These are phyloP conservation scores for Candida sanyaensis DNA, from an alignment of 1,139 yeast species.

Conservation along the genomic window DNA sequence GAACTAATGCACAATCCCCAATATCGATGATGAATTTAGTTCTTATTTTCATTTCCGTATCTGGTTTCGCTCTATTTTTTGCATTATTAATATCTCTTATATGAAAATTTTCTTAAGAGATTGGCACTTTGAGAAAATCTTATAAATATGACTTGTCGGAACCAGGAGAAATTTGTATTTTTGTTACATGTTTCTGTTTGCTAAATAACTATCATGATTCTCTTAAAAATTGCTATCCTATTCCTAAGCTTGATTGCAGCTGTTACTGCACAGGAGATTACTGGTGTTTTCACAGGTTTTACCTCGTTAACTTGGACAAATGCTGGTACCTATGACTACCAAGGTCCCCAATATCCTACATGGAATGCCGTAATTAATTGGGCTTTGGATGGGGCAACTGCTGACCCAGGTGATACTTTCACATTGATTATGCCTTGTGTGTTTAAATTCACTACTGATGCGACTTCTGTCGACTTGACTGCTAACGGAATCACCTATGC, in stretches of 20 bases:
- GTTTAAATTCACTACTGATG: conserved; percentile 22
- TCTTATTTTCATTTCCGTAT: too few species aligned
- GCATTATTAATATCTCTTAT: too few species aligned
- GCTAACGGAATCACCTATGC: conserved; percentile 30
- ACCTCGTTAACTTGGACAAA: conserved; percentile 10
- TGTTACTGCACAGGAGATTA: conserved; percentile 3
- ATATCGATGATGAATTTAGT: too few species aligned
- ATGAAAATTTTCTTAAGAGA: too few species aligned
- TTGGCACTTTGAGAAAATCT: too few species aligned
- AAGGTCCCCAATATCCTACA: conserved; percentile 19
- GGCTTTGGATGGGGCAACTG: conserved; percentile 21
- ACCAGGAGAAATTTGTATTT: too few species aligned
- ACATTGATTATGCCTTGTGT: conserved; percentile 26
- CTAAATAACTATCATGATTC: too few species aligned
- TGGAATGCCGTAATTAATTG: conserved; percentile 28
- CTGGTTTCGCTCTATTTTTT: too few species aligned
- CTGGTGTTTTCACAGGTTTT: conserved; percentile 12
- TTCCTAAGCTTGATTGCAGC: neutral
- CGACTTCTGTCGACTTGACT: conserved; percentile 14
- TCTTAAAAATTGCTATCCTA: too few species aligned
- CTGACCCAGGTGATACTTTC: conserved; percentile 28
- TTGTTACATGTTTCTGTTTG: too few species aligned
- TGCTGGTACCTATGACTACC: conserved; percentile 4
- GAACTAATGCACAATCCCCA: too few species aligned
- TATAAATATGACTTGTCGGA: too few species aligned